Conservation (phyloP, 2,329 filamentous ascomycete species). For the Escovopsis sp. region DNA sequence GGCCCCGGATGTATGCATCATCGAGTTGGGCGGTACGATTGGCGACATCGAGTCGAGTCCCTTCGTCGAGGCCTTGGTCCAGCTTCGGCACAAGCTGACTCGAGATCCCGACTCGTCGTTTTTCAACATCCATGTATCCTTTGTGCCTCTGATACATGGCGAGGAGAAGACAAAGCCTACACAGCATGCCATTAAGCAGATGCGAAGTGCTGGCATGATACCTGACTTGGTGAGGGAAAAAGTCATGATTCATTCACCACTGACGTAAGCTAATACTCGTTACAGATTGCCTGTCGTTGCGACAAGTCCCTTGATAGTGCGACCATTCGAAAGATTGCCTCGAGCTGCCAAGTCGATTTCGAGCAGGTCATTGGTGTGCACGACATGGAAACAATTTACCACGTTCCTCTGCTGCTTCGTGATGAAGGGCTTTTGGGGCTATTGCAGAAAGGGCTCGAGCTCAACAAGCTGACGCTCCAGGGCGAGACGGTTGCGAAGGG, state of each 20-base stretch:
- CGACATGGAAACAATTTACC: slow-evolving; percentile 82
- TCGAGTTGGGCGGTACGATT: slow-evolving; percentile 43
- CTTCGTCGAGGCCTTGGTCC: slow-evolving; percentile 74
- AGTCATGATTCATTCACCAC: neutral
- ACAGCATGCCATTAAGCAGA: slow-evolving; percentile 73
- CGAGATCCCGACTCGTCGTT: slow-evolving; percentile 52
- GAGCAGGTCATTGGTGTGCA: slow-evolving; percentile 82
- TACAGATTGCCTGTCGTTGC: slow-evolving; percentile 81
- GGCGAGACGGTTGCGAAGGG: slow-evolving; percentile 47
- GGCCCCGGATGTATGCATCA: slow-evolving; percentile 84
- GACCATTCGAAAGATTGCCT: slow-evolving; percentile 77
- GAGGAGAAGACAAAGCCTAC: slow-evolving; percentile 97
- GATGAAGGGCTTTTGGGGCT: slow-evolving; percentile 60
- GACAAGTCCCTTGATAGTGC: slow-evolving; percentile 56
- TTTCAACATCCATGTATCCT: slow-evolving; percentile 76
- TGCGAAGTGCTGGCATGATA: slow-evolving; percentile 64
- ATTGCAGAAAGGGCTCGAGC: slow-evolving; percentile 49
- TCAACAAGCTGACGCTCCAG: slow-evolving; percentile 42
- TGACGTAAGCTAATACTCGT: slow-evolving; percentile 2
- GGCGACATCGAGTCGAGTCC: slow-evolving; percentile 75
- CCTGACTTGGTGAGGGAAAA: slow-evolving; percentile 46
- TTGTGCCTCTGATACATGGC: slow-evolving; percentile 54
- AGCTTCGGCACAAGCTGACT: slow-evolving; percentile 58
- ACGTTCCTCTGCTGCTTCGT: slow-evolving; percentile 83
- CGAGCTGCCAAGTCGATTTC: slow-evolving; percentile 72